These are phyloP conservation scores for Prillingera fragicola DNA, from an alignment of 1,284 basidiomycete genomes.

Conservation along the genomic window DNA sequence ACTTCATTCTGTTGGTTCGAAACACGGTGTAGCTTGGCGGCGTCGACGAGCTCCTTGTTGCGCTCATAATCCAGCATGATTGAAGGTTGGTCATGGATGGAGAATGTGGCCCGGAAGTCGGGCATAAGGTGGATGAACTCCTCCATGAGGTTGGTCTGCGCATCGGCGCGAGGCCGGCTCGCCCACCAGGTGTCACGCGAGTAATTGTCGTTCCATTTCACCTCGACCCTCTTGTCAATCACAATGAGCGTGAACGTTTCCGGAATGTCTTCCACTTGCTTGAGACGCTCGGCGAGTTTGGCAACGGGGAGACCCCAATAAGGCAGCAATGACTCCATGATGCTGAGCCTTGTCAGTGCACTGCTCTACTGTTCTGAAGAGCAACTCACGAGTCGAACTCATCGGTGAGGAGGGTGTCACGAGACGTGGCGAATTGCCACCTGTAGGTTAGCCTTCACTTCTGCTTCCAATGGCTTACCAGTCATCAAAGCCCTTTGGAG, in stretches of 20 bases:
- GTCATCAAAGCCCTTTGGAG: slow-evolving; percentile 48
- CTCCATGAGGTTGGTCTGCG: slow-evolving; percentile 49
- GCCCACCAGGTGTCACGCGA: slow-evolving; percentile 47
- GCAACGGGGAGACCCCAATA: slow-evolving; percentile 44
- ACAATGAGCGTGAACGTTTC: slow-evolving; percentile 49
- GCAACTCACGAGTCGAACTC: slow-evolving; percentile 46
- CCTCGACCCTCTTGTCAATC: slow-evolving; percentile 32
- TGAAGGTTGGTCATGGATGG: slow-evolving; percentile 48
- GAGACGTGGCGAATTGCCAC: slow-evolving; percentile 37
- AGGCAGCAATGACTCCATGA: slow-evolving; percentile 45
- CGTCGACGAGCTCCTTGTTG: slow-evolving; percentile 34
- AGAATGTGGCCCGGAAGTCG: slow-evolving; percentile 40
- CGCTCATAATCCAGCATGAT: slow-evolving; percentile 42
- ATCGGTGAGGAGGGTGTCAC: slow-evolving; percentile 44
- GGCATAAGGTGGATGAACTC: slow-evolving; percentile 41
- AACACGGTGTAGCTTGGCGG: slow-evolving; percentile 33
- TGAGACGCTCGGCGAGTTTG: slow-evolving; percentile 34
- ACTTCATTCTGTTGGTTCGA: slow-evolving; percentile 31
- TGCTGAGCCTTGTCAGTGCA: slow-evolving; percentile 20
- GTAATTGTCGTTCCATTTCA: slow-evolving; percentile 50
- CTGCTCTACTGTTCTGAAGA: neutral
- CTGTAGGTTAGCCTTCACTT: slow-evolving; percentile 8
- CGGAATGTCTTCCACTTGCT: slow-evolving; percentile 41
- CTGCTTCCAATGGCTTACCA: too few species aligned
- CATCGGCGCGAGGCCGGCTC: slow-evolving; percentile 42